Evolutionary conservation across 179 eudicot genomes (phyloP).

Genomic region (Spergularia azorica): DNA sequence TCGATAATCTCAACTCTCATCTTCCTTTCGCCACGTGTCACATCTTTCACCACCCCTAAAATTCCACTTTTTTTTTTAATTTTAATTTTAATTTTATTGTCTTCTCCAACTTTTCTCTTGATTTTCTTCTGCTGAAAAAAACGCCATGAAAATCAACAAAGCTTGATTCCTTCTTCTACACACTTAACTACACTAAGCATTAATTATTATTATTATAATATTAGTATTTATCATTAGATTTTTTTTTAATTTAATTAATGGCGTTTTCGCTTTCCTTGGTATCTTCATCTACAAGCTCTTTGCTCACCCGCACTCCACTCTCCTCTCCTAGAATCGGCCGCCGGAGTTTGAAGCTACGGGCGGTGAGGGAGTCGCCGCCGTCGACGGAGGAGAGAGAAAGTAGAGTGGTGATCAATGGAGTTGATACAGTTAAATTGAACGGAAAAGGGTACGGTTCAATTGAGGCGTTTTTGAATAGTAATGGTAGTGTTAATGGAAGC

Average conservation of each 20-base stretch:
- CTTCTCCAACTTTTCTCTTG: background rate
- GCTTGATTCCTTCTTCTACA: background rate
- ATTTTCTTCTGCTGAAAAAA: background rate
- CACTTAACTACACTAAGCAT: background rate
- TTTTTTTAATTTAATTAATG: constrained; percentile 9
- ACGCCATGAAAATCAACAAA: constrained; percentile 31
- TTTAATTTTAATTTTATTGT: background rate
- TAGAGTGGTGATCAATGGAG: constrained; percentile 36
- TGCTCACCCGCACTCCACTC: constrained; percentile 33
- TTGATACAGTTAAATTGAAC: constrained; percentile 33
- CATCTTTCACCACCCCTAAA: constrained; percentile 24
- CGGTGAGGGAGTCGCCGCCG: constrained; percentile 33
- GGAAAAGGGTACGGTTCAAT: constrained; percentile 36
- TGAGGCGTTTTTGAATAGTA: constrained; percentile 26
- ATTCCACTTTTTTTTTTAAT: background rate
- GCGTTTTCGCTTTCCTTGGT: constrained; percentile 35
- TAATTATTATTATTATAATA: too few relatives aligned
- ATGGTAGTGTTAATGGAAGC: constrained; percentile 24
- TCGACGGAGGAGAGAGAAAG: constrained; percentile 37
- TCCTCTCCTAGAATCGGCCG: constrained; percentile 1
- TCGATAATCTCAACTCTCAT: constrained; percentile 33
- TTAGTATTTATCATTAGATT: too few relatives aligned
- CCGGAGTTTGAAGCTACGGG: constrained; percentile 28
- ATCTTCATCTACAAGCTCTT: constrained; percentile 23
- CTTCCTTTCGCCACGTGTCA: constrained; percentile 29